These are phyloP conservation scores for Colletotrichum sp. DNA, from an alignment of 2,329 filamentous ascomycete species.

Conservation along the genomic window DNA sequence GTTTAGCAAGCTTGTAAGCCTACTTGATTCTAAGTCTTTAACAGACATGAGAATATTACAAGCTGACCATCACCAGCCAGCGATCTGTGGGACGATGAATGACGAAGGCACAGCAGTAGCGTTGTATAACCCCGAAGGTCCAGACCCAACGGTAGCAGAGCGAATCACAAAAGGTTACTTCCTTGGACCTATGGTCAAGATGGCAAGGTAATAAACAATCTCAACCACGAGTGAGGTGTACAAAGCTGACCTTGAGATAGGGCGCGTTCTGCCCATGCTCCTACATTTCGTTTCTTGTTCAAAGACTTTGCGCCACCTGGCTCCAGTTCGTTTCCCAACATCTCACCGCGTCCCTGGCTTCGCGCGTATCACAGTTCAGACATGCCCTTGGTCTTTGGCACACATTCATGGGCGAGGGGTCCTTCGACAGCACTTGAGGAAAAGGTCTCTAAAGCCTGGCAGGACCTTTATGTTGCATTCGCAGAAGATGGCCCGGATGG, in stretches of 20 bases:
- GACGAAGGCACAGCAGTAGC: not conserved
- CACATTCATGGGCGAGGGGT: not conserved
- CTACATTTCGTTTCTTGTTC: not conserved
- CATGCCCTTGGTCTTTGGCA: not conserved
- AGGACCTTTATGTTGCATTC: not conserved
- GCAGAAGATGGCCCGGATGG: not conserved
- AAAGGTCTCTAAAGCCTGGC: not conserved
- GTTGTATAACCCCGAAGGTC: not conserved
- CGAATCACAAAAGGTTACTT: not conserved
- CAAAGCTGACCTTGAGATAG: not conserved
- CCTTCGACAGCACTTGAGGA: not conserved
- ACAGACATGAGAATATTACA: fast-evolving
- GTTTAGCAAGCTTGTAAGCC: not conserved
- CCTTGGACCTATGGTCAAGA: not conserved
- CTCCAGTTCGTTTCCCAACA: not conserved
- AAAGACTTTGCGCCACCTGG: not conserved
- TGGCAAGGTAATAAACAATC: not conserved
- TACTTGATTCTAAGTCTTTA: fast-evolving
- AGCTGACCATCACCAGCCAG: not conserved
- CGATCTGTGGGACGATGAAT: not conserved
- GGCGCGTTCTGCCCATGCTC: not conserved
- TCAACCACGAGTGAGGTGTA: fast-evolving
- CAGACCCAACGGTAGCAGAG: fast-evolving
- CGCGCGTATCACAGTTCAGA: not conserved
- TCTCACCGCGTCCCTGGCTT: not conserved